Percentiles rank a stretch among this genome's conserved stretches.
These are phyloP conservation scores for Circinella minor DNA, from an alignment of 371 early-diverging fungal species.

Conservation along the genomic window DNA sequence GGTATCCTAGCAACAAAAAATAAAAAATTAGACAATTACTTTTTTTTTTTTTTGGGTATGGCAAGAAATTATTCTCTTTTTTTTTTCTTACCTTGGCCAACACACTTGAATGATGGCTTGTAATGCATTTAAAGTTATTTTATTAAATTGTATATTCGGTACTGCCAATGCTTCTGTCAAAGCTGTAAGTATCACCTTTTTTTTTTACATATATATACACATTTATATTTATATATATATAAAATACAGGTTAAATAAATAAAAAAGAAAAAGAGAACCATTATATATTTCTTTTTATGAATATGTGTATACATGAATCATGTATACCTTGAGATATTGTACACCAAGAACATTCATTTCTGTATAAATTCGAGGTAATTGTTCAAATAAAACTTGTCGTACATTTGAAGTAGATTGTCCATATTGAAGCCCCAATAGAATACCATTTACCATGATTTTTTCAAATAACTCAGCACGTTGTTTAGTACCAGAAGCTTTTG, in stretches of 20 bases:
- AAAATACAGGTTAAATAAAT: neutral
- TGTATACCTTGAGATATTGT: constrained; percentile 37
- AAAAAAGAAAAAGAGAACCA: too few relatives aligned
- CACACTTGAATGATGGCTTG: constrained; percentile 27
- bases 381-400: constrained; percentile 24
- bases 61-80: neutral
- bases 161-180: constrained; percentile 15
- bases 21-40: too few relatives aligned
- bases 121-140: constrained; percentile 22
- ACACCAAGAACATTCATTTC: constrained; percentile 31
- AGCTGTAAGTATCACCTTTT: constrained; percentile 20
- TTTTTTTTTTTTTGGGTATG: neutral
- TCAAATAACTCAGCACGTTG: constrained; percentile 26
- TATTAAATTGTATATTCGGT: constrained; percentile 13
- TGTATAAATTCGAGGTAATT: constrained; percentile 23
- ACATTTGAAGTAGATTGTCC: constrained; percentile 29
- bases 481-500: constrained; percentile 16
- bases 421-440: constrained; percentile 30
- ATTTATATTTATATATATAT: neutral
- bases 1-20: constrained; percentile 21
- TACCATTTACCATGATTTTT: constrained; percentile 36
- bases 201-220: neutral
- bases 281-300: too few relatives aligned
- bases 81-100: constrained; percentile 42
- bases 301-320: neutral